Evolutionary conservation across 164 flowering plant species (phyloP).

Genomic region (Tetrastigma voinierianum): DNA sequence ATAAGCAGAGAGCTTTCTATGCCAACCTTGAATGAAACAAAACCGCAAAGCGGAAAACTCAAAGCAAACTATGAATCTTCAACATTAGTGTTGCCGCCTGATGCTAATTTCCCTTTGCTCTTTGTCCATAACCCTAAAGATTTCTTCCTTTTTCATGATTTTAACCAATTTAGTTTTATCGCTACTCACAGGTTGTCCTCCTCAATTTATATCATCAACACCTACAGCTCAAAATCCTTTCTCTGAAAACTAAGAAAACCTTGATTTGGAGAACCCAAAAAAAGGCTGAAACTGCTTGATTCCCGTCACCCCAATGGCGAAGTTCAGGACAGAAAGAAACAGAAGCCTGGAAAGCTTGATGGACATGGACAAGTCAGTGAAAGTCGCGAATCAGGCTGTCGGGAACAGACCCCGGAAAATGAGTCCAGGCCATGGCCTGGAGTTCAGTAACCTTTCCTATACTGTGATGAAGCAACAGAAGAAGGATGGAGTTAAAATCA

Average conservation of each 20-base stretch:
- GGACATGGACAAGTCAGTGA: conserved; percentile 46
- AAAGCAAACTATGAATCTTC: conserved; percentile 8
- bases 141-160: neutral
- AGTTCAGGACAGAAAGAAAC: conserved; percentile 20
- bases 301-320: conserved; percentile 19
- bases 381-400: conserved; percentile 6
- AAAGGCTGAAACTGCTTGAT: neutral
- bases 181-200: no score
- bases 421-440: conserved; percentile 60
- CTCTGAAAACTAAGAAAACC: neutral
- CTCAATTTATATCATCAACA: neutral
- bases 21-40: conserved; percentile 1
- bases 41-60: conserved; percentile 6
- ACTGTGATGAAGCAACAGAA: conserved; percentile 68
- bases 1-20: neutral
- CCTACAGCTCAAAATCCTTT: neutral
- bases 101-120: neutral
- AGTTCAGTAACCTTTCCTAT: conserved; percentile 62
- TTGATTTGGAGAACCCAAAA: neutral
- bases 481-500: conserved; percentile 71
- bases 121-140: neutral
- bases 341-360: conserved; percentile 58
- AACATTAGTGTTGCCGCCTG: conserved; percentile 13
- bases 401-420: conserved; percentile 18
- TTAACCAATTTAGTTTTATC: no score